These are phyloP conservation scores for Penicillium flavigenum DNA, from an alignment of 495 filamentous ascomycete genomes.

Conservation along the genomic window DNA sequence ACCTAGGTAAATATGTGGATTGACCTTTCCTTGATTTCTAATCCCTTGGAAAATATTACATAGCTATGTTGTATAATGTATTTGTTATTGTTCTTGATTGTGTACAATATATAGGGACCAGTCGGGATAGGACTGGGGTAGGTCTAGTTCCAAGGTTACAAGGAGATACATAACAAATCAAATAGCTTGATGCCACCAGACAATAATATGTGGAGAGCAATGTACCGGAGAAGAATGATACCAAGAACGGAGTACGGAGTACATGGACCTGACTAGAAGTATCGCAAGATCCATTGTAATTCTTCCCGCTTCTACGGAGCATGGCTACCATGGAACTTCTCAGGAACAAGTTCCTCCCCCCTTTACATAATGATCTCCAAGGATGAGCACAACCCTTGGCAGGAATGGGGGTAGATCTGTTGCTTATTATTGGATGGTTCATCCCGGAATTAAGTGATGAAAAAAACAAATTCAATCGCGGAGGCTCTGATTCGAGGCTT, in stretches of 20 bases:
- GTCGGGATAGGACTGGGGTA: too few species aligned
- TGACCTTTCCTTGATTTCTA: constrained; percentile 1
- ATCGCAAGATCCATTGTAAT: background rate
- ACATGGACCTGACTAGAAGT: background rate
- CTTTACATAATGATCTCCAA: constrained; percentile 30
- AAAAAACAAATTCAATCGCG: background rate
- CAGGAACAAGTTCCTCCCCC: constrained; percentile 14
- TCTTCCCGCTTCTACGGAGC: constrained; percentile 11
- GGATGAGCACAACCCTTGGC: constrained; percentile 15
- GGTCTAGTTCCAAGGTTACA: background rate
- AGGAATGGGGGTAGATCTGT: constrained; percentile 21
- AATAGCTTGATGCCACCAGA: constrained; percentile 15
- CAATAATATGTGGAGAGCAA: constrained; percentile 9
- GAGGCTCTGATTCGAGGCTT: constrained; percentile 10
- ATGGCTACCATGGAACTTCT: constrained; percentile 8
- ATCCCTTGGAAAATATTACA: background rate
- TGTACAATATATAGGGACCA: too few species aligned
- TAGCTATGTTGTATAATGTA: background rate
- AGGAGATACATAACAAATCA: constrained; percentile 7
- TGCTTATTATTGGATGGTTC: constrained; percentile 6
- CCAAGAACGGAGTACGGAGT: background rate
- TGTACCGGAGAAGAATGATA: background rate
- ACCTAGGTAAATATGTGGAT: background rate
- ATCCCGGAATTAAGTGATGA: background rate
- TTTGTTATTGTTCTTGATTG: background rate